Evolutionary conservation across 306 rosid species (phyloP), one percentile per base, ranked within the genome.

Genomic region (Trifolium dubium): DNA sequence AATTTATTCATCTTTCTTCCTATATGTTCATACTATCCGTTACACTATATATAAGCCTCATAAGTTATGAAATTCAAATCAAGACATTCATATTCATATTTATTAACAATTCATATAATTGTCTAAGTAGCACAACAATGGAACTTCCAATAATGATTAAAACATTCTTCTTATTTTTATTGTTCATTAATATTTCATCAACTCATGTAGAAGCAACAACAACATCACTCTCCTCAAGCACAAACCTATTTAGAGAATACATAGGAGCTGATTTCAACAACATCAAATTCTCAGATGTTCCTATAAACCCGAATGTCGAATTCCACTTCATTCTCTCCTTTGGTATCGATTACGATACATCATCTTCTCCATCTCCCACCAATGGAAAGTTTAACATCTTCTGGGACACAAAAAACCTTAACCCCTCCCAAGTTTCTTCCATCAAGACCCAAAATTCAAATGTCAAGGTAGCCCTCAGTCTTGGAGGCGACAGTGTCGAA

Each of bases 271-370:
- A 89, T 35, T 92, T 85, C 73, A 86, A 85, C 6, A 74, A 83
- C 34, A 92, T 89, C 5, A 86, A 75, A 61, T 87, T 92, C 54
- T 79, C 88, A 0, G 93, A 92, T 44, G 93, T 90, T 14, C 98
- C 92, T 0, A 55, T 92, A 0, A 86, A 89, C 81, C 77, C 91
- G 8, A 72, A 71, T 14, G 92, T 87, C 17, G 51, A 89, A 51
- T 87, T 90, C 78, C 92, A 90, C 77, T 92, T 90, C 92, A 72
- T 92, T 40, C 90, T 89, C 49, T 87, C 98, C 47, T 92, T 92
- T 17, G 90, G 91, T 5, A 89, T 90, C 0, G 97, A 92, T 69
- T 92, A 84, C 1, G 95, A 90, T 44, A 8, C 86, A 8, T 90
- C 96, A 1, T 79, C 71, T 11, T 69, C 86, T 19, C 75, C 89